These are phyloP conservation scores for Penicillium cataractarum DNA, from an alignment of 495 filamentous ascomycete genomes.

Conservation along the genomic window DNA sequence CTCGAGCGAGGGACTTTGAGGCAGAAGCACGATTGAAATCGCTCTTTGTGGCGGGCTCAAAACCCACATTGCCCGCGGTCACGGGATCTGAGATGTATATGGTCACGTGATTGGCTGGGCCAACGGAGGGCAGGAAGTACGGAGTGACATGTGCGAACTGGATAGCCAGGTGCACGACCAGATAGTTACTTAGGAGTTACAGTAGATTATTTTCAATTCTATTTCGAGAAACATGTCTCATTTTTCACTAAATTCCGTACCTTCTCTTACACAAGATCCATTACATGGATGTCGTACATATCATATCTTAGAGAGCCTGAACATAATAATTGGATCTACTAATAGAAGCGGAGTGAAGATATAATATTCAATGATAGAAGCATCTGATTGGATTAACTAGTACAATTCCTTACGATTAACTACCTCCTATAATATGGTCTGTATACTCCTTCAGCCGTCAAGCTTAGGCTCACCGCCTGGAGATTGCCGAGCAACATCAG, in stretches of 20 bases:
- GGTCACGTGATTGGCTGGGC: conserved; percentile 32
- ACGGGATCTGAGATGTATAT: no score
- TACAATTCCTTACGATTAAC: no score
- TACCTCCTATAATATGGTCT: no score
- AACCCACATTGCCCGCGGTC: conserved; percentile 42
- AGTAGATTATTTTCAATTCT: background rate
- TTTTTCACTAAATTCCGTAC: background rate
- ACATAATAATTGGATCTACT: background rate
- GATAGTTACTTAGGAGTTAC: no score
- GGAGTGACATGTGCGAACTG: no score
- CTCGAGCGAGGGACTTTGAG: conserved; percentile 21
- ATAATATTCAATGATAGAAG: no score
- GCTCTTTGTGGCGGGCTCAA: conserved; percentile 51
- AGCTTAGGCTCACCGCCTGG: conserved; percentile 30
- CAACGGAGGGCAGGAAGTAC: background rate
- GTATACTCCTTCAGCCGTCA: background rate
- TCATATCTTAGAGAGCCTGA: background rate
- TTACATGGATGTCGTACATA: background rate
- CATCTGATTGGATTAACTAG: no score
- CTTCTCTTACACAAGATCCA: background rate
- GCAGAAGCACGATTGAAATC: conserved; percentile 41
- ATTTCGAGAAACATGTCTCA: background rate
- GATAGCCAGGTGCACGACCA: no score
- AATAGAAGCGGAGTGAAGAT: background rate
- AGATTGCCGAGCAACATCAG: background rate